These are phyloP conservation scores for Lindgomyces ingoldianus DNA, from an alignment of 495 filamentous ascomycete genomes.

Conservation along the genomic window DNA sequence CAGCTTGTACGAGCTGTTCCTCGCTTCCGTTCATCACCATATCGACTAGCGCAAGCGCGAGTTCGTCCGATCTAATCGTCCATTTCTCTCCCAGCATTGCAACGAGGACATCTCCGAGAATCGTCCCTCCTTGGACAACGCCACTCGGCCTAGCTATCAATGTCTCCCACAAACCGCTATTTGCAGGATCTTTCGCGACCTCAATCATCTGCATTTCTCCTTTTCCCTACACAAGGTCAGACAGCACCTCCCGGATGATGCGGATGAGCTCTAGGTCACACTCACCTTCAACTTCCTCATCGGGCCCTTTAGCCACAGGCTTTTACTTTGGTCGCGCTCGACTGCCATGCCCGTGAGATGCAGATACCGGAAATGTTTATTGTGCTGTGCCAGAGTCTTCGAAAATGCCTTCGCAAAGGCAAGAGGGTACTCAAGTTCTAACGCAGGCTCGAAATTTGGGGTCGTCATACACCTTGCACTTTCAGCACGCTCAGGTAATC, in stretches of 20 bases:
- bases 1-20: constrained; percentile 21
- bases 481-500: neutral
- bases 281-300: neutral
- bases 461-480: constrained; percentile 11
- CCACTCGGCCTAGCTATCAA: constrained; percentile 17
- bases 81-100: neutral
- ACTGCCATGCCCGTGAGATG: constrained; percentile 1
- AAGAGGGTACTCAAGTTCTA: constrained; percentile 18
- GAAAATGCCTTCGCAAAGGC: constrained; percentile 20
- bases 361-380: constrained; percentile 20
- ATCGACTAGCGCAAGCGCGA: constrained; percentile 36
- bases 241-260: neutral
- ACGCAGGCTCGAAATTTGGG: neutral
- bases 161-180: constrained; percentile 11
- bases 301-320: neutral
- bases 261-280: neutral
- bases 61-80: constrained; percentile 33
- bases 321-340: constrained; percentile 10
- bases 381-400: neutral
- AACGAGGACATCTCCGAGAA: constrained; percentile 2
- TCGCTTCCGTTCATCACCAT: constrained; percentile 27
- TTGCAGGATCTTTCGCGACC: constrained; percentile 4
- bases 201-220: constrained; percentile 24
- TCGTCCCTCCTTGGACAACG: constrained; percentile 1
- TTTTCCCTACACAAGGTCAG: neutral